Conservation (phyloP, 257 asterid genomes). For the Ilex aquifolium region DNA sequence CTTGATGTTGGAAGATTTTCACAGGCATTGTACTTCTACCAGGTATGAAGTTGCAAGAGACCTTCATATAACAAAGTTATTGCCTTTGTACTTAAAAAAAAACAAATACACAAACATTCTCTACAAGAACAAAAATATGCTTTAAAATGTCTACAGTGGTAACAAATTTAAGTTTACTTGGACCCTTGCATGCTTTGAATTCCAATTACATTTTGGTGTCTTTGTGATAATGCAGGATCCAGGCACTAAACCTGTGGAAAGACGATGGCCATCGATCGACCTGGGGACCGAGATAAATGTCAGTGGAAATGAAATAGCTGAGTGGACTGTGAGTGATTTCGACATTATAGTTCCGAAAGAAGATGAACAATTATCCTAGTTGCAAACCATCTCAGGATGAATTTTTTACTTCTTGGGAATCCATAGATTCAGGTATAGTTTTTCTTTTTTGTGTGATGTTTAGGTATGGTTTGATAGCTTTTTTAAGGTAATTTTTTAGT, state of each 20-base stretch:
- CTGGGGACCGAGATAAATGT: constrained; percentile 66
- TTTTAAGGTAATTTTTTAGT: too few species aligned
- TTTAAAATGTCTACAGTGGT: not conserved
- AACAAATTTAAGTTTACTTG: too few species aligned
- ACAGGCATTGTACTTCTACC: constrained; percentile 51
- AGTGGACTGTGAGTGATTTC: constrained; percentile 82
- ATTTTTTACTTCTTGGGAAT: too few species aligned
- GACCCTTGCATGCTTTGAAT: too few species aligned
- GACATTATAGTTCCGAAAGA: constrained; percentile 46
- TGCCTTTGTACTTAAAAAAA: too few species aligned
- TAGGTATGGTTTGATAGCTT: too few species aligned
- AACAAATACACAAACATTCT: not conserved
- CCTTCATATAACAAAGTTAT: too few species aligned
- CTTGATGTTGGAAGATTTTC: constrained; percentile 66
- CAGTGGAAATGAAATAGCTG: constrained; percentile 63
- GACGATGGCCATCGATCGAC: constrained; percentile 66
- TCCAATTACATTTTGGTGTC: too few species aligned
- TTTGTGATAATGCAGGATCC: constrained; percentile 51
- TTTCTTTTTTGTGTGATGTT: too few species aligned
- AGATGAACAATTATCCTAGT: not conserved
- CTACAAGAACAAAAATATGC: not conserved
- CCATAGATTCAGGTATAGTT: too few species aligned
- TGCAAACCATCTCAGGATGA: not conserved
- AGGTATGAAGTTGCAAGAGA: constrained; percentile 24
- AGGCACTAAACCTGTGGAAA: constrained; percentile 50